phyloP scores from a whole-genome alignment of 2,329 filamentous ascomycete species.

The Aspergillus carbonarius region DNA sequence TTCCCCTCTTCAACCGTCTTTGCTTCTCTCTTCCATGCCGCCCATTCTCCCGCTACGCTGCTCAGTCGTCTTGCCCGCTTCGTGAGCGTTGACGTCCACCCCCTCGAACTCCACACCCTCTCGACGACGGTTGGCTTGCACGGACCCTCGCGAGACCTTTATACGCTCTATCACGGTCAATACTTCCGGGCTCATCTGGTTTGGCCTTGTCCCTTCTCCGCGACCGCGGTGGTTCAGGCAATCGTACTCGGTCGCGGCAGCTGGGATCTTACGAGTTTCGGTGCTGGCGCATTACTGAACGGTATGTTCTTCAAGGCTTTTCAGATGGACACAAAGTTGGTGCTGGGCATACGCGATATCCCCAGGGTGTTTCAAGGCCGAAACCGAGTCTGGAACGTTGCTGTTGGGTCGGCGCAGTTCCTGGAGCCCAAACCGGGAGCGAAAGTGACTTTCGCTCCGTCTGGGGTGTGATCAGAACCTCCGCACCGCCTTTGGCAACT shows the following conservation, averaged over 20 bases:
- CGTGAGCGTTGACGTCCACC: slow-evolving; percentile 29
- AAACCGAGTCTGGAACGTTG: slow-evolving; percentile 3
- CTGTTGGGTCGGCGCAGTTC: slow-evolving; percentile 23
- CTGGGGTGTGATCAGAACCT: slow-evolving; percentile 40
- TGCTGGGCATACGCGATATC: slow-evolving; percentile 6
- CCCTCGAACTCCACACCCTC: slow-evolving; percentile 9
- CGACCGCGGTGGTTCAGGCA: slow-evolving; percentile 28
- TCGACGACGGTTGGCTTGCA: slow-evolving; percentile 19
- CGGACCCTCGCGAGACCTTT: slow-evolving; percentile 4
- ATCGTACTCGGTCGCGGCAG: slow-evolving; percentile 36
- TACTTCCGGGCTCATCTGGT: slow-evolving; percentile 1
- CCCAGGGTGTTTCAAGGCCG: background rate
- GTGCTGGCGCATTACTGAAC: slow-evolving; percentile 39
- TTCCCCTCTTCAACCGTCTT: slow-evolving; percentile 13
- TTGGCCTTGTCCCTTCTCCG: slow-evolving; percentile 8
- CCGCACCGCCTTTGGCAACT: slow-evolving; percentile 40
- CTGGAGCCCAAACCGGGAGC: slow-evolving; percentile 20
- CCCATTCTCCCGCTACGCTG: slow-evolving; percentile 30
- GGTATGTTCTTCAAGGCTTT: slow-evolving; percentile 33
- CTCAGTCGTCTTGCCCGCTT: slow-evolving; percentile 36
- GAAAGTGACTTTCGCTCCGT: slow-evolving; percentile 24
- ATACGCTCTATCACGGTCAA: slow-evolving; percentile 14
- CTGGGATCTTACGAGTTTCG: slow-evolving; percentile 29
- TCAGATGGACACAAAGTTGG: slow-evolving; percentile 9
- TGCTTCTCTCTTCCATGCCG: slow-evolving; percentile 33